Base-by-base conservation (phyloP, 2,329 filamentous ascomycete genomes). In the Endoconidiophora polonica region DNA sequence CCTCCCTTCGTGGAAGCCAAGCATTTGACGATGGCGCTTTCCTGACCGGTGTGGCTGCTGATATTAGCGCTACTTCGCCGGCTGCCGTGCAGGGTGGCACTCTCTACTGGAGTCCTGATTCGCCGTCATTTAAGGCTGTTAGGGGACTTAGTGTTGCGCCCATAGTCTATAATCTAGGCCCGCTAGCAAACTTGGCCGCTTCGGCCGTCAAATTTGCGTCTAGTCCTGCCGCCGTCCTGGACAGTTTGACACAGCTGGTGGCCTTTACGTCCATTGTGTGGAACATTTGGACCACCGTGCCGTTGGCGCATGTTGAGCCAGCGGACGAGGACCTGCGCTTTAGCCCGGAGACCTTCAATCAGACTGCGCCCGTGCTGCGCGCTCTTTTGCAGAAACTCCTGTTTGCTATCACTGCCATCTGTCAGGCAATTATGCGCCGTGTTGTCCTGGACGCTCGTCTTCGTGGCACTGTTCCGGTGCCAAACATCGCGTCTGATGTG, bases 1-100 rank as follows among this genome's bases (percentile, higher is more conserved):
- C 76, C 48, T 75, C 81, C 1, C 74, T 85, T 7, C 79, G 81
- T 5, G 80, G 81, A 40, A 70, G 69, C 0, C 81, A 88, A 58
- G 86, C 86, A 1, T 79, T 93, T 46, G 76, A 81, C 55, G 77
- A 80, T 16, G 86, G 81, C 0, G 79, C 83, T 55, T 90, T 94
- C 55, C 68, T 95, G 2, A 73, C 73, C 1, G 71, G 73, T 0
- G 74, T 93, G 53, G 58, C 60, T 14, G 58, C 54, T 5, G 58
- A 57, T 26, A 54, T 62, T 7, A 16, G 38, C 24, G 36, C 38
- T n/a, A 40, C 54, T 14, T 46, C 47, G 22, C 29, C 47, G n/a
- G 10, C 20, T 18, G 38, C 45, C 41, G 22, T 45, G 3, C 12
- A 33, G 2, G 68, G 68, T 0, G 65, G 70, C 9, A 73, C 71